Base-by-base conservation (phyloP, 768 basidiomycete genomes). In the Naganishia antarctica region DNA sequence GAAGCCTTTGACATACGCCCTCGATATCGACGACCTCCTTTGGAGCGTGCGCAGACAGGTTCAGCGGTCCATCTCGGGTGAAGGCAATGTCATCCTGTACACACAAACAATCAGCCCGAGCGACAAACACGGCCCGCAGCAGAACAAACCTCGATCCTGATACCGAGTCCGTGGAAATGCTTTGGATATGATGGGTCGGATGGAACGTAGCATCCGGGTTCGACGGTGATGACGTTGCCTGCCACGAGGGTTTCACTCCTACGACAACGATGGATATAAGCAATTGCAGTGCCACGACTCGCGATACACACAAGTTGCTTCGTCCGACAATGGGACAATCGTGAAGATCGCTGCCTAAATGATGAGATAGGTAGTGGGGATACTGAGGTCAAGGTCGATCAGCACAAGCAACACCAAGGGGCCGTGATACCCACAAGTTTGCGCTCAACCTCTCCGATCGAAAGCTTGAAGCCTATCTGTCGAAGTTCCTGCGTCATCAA, bases 191-290 rank as follows among this genome's bases (percentile, higher is more conserved):
- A 80, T 2, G 85, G 72, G 7, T 83, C 81, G 0, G 87, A 85
- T 3, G 94, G 96, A 41, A 99, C 90, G 73, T 96, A 97, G 32
- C 94, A 82, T 0, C 89, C 91, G 83, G 72, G 65, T 47, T 96
- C 93, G 64, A 97, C 83, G 0, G 93, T 96, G 46, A 96, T 84
- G 7, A 96, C 90, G 85, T 91, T 96, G 0, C 92, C 92, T 7
- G 82, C 81, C 66, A 85, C 82, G 61, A 97, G 75, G 2, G 37
- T 57, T 15, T 57, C 53, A 21, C 32, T 37, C 40, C 53, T 57
- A 28, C 3, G 23, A 26, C 1, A 9, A 5, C 7, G 31, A 5
- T 12, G 32, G 32, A 8, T 18, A 31, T 29, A 11, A 51, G 4
- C n/a, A n/a, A n/a, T n/a, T n/a, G n/a, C n/a, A n/a, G 7, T 32